A percentile compares a stretch with the other conserved stretches of the same genome.
phyloP scores from a whole-genome alignment of 1,139 yeast genomes.

The Geotrichum bryndzae region DNA sequence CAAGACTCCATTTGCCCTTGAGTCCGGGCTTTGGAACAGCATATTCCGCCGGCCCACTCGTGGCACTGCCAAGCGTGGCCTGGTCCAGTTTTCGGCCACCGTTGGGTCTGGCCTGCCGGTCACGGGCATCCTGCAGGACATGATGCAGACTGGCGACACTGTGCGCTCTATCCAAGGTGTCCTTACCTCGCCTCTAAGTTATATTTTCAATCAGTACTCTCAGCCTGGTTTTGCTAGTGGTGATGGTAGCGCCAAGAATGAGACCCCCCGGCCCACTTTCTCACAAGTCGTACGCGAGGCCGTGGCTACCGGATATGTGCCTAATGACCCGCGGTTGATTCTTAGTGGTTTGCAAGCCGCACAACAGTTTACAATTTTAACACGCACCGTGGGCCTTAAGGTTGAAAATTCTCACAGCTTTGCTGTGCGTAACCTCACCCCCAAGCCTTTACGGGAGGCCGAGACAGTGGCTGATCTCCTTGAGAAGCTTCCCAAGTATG shows the following conservation, averaged over 20 bases:
- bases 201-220: conserved; percentile 89
- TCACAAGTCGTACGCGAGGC: conserved; percentile 88
- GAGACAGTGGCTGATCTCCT: conserved; percentile 70
- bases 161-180: conserved; percentile 84
- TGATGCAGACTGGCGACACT: conserved; percentile 87
- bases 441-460: conserved; percentile 72
- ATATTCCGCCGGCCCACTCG: conserved; percentile 48
- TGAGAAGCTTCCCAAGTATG: conserved; percentile 74
- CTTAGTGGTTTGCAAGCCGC: conserved; percentile 97
- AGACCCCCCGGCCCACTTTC: conserved; percentile 43
- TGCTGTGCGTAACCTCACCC: conserved; percentile 91
- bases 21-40: conserved; percentile 65
- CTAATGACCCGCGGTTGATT: conserved; percentile 98
- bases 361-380: conserved; percentile 91
- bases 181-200: conserved; percentile 92
- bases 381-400: conserved; percentile 81
- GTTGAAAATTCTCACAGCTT: conserved; percentile 77
- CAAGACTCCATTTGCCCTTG: conserved; percentile 91
- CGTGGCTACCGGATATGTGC: conserved; percentile 88
- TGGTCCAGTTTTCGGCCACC: conserved; percentile 94
- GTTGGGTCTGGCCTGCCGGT: conserved; percentile 98
- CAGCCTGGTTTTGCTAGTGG: conserved; percentile 43
- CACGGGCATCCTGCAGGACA: conserved; percentile 78
- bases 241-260: conserved; percentile 45
- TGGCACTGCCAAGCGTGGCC: conserved; percentile 52